phyloP scores from a whole-genome alignment of 352 stramenopile genomes.

The Globisporangium paroecandrum region DNA sequence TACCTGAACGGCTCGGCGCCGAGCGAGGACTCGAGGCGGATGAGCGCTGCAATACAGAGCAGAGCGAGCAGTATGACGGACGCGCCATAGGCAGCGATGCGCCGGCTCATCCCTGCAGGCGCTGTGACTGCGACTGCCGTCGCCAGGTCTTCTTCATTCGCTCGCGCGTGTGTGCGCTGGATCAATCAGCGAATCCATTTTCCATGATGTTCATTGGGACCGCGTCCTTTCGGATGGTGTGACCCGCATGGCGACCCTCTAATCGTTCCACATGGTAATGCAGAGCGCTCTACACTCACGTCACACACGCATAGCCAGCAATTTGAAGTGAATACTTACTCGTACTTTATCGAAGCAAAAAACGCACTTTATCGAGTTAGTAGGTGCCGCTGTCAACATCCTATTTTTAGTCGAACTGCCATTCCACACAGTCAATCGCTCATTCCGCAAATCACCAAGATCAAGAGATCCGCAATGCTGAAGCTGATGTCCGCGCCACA shows the following conservation, averaged over 20 bases:
- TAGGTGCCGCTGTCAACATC: not conserved
- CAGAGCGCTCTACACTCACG: not conserved
- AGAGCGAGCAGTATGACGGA: not conserved
- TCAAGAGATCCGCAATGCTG: not conserved
- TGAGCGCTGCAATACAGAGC: not conserved
- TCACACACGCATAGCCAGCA: not conserved
- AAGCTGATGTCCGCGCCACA: slow-evolving; percentile 1
- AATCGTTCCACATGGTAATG: not conserved
- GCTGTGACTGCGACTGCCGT: not conserved
- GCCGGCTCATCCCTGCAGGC: not conserved
- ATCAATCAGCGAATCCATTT: not conserved
- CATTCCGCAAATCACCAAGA: not conserved
- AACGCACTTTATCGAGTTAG: slow-evolving; percentile 1
- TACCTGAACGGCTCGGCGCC: not conserved
- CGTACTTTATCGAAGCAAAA: not conserved
- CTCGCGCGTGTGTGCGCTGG: not conserved
- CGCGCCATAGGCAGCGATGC: not conserved
- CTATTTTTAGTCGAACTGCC: not conserved
- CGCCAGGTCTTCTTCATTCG: not conserved
- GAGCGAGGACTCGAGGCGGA: not conserved
- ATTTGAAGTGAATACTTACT: not conserved
- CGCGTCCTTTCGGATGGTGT: not conserved
- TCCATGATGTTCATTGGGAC: not conserved
- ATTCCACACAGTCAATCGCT: not conserved
- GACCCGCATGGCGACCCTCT: not conserved